Percentiles rank a stretch among this genome's conserved stretches.
Conservation (phyloP, 2,329 filamentous ascomycete species). For the Aspergillus hortae region DNA sequence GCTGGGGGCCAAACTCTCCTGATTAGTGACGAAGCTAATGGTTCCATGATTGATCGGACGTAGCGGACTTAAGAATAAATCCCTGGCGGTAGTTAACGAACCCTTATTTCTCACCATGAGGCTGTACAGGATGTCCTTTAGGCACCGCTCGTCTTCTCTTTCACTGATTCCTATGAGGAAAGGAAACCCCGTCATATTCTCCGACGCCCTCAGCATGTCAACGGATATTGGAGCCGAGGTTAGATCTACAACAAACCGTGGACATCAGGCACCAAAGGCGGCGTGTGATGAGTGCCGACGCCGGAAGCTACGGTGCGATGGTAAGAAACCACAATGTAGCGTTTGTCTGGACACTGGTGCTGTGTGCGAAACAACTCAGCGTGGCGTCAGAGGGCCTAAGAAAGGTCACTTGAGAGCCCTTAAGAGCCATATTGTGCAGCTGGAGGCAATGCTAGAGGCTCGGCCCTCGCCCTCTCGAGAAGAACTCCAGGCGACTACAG, state of each 20-base stretch:
- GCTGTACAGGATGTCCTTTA: neutral
- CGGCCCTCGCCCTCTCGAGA: neutral
- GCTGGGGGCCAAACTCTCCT: neutral
- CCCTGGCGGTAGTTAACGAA: neutral
- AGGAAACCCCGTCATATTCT: neutral
- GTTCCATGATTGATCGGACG: neutral
- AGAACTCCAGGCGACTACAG: neutral
- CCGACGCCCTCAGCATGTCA: neutral
- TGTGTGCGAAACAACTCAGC: neutral
- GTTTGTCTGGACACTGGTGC: neutral
- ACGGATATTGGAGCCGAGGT: neutral
- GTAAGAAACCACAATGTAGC: neutral
- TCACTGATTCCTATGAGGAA: neutral
- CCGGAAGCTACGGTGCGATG: neutral
- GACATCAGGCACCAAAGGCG: neutral
- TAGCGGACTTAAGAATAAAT: neutral
- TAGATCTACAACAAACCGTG: neutral
- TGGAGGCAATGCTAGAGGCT: neutral
- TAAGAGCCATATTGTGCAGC: neutral
- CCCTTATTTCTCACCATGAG: neutral
- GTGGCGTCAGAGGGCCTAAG: neutral
- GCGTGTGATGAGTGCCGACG: neutral
- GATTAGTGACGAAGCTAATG: neutral
- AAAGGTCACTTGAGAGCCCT: neutral
- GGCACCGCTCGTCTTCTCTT: neutral